Evolutionary conservation across 352 stramenopile species (phyloP).

Genomic region (Discostella stelligera): DNA sequence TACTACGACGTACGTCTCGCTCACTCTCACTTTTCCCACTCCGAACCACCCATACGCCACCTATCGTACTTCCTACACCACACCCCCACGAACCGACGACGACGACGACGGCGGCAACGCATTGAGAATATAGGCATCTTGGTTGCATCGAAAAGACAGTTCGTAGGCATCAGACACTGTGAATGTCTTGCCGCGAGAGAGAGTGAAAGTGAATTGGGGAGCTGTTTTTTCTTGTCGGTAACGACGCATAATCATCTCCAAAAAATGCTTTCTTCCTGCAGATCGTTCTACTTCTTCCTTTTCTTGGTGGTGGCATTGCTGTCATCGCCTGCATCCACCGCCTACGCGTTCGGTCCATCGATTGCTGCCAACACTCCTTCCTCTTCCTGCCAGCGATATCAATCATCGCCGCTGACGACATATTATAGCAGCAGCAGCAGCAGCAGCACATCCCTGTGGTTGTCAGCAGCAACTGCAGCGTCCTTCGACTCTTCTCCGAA

Average conservation of each 20-base stretch:
- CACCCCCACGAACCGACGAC: too few species aligned
- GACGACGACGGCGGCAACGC: too few species aligned
- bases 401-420: not conserved
- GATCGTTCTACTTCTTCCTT: not conserved
- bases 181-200: not conserved
- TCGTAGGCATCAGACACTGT: not conserved
- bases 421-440: not conserved
- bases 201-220: not conserved
- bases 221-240: not conserved
- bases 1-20: too few species aligned
- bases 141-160: too few species aligned
- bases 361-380: not conserved
- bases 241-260: not conserved
- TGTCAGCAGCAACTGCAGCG: constrained; percentile 21
- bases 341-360: not conserved
- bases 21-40: too few species aligned
- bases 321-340: not conserved
- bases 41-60: too few species aligned
- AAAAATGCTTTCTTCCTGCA: not conserved
- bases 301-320: not conserved
- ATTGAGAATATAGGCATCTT: not conserved
- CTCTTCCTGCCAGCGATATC: not conserved
- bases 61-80: too few species aligned
- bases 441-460: not conserved
- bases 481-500: constrained; percentile 3